Conservation (phyloP, 768 basidiomycete genomes). For the Rubroboletus satanas region DNA sequence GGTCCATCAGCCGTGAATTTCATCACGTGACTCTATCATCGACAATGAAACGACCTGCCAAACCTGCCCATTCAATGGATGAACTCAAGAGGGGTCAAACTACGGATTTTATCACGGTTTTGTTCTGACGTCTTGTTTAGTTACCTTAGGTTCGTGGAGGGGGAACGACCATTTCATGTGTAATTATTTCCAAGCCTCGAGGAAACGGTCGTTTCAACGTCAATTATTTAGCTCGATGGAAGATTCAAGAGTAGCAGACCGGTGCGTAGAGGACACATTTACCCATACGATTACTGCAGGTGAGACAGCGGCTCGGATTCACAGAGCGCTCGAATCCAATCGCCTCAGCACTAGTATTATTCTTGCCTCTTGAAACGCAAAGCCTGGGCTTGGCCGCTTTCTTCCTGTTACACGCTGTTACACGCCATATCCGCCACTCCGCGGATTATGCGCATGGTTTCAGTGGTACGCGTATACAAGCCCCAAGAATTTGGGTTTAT, state of each 20-base stretch:
- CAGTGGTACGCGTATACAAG: background rate
- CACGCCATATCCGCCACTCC: background rate
- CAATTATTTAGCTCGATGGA: background rate
- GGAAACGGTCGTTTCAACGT: background rate
- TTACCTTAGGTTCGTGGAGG: background rate
- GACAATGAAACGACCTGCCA: background rate
- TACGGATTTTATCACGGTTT: background rate
- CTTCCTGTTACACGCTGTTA: slow-evolving; percentile 3
- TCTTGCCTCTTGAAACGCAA: slow-evolving; percentile 4
- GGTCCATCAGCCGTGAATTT: background rate
- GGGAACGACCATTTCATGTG: background rate
- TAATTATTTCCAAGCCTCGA: background rate
- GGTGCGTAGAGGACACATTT: background rate
- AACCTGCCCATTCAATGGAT: too few relatives aligned
- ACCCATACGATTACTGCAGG: background rate
- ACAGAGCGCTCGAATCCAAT: background rate
- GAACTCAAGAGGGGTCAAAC: background rate
- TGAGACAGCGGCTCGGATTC: background rate
- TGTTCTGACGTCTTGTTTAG: background rate
- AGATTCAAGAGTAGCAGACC: background rate
- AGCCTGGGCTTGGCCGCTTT: background rate
- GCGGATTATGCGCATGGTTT: background rate
- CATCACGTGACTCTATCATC: slow-evolving; percentile 3
- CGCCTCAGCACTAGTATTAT: background rate
- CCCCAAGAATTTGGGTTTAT: background rate